These are phyloP conservation scores for Asparagopsis taxiformis DNA, from an alignment of 31 red algal species.

Conservation along the genomic window DNA sequence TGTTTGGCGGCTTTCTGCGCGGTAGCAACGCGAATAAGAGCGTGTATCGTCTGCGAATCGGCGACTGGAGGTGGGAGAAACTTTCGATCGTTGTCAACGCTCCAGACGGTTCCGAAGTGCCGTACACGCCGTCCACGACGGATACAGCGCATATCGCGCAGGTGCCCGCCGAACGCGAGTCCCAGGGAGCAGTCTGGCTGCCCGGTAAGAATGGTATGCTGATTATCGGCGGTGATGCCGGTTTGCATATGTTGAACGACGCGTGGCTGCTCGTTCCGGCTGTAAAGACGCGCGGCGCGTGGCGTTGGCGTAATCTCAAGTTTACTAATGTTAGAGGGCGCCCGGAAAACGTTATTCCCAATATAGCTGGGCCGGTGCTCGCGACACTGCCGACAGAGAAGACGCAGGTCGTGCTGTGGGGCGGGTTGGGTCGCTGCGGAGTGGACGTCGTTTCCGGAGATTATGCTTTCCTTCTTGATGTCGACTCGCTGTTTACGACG, in stretches of 20 bases:
- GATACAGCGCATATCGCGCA: background rate
- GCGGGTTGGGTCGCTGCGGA: conserved; percentile 24
- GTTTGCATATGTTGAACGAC: conserved; percentile 31
- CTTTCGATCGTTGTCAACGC: conserved; percentile 6
- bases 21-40: background rate
- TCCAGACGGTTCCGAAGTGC: background rate
- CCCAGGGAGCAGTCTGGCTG: conserved; percentile 56
- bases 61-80: conserved; percentile 53
- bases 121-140: background rate
- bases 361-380: conserved; percentile 23
- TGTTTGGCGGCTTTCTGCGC: conserved; percentile 51
- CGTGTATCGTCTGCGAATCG: conserved; percentile 47
- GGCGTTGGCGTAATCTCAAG: conserved; percentile 47
- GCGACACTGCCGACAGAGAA: conserved; percentile 21
- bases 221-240: conserved; percentile 55
- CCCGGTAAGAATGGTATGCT: conserved; percentile 54
- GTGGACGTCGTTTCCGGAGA: conserved; percentile 13
- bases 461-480: conserved; percentile 34
- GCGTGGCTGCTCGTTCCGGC: conserved; percentile 53
- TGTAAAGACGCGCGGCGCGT: background rate
- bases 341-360: conserved; percentile 34
- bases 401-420: conserved; percentile 51
- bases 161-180: conserved; percentile 42
- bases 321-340: conserved; percentile 18
- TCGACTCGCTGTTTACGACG: conserved; percentile 20